Evolutionary conservation across 139 green algal genomes (phyloP).

Genomic region (Closterium sp.): DNA sequence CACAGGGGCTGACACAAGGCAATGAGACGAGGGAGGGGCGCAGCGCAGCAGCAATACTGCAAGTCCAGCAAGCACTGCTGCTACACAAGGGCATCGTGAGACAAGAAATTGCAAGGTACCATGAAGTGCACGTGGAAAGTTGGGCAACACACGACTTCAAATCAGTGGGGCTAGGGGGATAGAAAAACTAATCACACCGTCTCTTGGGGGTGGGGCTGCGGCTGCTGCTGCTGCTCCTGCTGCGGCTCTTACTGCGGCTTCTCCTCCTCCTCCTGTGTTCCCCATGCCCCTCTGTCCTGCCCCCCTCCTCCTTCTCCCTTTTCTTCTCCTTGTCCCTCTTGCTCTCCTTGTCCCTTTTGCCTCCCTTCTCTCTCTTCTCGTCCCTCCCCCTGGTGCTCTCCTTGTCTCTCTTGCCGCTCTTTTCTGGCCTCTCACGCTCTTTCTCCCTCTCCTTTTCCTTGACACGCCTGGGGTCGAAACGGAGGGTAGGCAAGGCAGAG

Average conservation of each 20-base stretch:
- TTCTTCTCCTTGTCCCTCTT: background rate
- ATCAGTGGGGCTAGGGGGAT: too few species aligned
- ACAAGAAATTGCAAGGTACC: too few species aligned
- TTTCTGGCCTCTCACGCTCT: too few species aligned
- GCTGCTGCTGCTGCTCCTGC: background rate
- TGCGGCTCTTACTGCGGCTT: background rate
- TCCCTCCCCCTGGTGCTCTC: background rate
- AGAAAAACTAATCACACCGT: background rate
- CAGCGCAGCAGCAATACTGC: background rate
- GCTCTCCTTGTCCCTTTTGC: background rate
- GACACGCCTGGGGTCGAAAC: background rate
- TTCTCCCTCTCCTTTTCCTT: too few species aligned
- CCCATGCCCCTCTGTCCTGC: background rate
- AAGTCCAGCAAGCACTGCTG: too few species aligned
- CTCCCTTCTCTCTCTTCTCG: background rate
- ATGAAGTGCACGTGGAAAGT: too few species aligned
- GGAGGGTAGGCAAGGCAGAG: background rate
- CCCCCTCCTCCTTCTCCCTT: background rate
- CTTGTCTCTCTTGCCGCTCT: background rate
- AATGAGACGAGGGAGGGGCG: background rate
- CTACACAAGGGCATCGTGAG: too few species aligned
- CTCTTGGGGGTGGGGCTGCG: background rate
- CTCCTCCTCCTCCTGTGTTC: background rate
- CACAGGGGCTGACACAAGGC: background rate
- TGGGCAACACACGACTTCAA: too few species aligned